Evolutionary conservation across 768 basidiomycete genomes (phyloP).

Genomic region (Antrodiella citrinella): DNA sequence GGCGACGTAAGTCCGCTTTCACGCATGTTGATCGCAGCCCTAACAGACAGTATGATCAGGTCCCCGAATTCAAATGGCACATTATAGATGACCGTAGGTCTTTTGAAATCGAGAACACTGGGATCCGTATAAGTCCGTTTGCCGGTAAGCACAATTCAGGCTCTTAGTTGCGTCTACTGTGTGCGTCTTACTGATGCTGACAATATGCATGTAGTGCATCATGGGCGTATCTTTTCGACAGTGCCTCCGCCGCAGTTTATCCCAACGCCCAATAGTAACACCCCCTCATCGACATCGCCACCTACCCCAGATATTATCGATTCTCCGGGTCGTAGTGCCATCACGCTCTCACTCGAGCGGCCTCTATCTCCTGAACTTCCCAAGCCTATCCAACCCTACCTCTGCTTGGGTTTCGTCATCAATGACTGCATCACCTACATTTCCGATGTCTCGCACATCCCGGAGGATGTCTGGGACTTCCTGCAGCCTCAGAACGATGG

Average conservation of each 20-base stretch:
- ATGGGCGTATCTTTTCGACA: constrained; percentile 56
- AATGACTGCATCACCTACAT: constrained; percentile 66
- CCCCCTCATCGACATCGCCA: constrained; percentile 22
- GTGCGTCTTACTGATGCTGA: constrained; percentile 1
- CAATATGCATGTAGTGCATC: constrained; percentile 47
- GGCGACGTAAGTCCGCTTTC: constrained; percentile 47
- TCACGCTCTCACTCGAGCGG: constrained; percentile 3
- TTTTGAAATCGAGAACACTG: constrained; percentile 61
- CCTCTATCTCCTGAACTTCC: constrained; percentile 4
- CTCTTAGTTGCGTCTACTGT: background rate
- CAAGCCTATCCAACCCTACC: constrained; percentile 43
- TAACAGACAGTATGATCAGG: constrained; percentile 29
- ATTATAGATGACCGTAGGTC: constrained; percentile 62
- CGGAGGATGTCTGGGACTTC: constrained; percentile 59
- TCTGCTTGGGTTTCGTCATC: constrained; percentile 64
- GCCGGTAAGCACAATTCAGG: constrained; percentile 34
- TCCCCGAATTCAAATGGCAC: constrained; percentile 80
- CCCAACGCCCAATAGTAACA: constrained; percentile 31
- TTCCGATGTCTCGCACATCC: constrained; percentile 77
- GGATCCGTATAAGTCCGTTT: constrained; percentile 58
- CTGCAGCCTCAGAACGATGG: constrained; percentile 23
- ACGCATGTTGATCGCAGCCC: background rate
- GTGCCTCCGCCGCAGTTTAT: constrained; percentile 29
- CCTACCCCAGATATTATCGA: constrained; percentile 17
- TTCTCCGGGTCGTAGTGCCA: constrained; percentile 11